Conservation (phyloP, 2,329 filamentous ascomycete genomes). For the Beauveria caledonica region DNA sequence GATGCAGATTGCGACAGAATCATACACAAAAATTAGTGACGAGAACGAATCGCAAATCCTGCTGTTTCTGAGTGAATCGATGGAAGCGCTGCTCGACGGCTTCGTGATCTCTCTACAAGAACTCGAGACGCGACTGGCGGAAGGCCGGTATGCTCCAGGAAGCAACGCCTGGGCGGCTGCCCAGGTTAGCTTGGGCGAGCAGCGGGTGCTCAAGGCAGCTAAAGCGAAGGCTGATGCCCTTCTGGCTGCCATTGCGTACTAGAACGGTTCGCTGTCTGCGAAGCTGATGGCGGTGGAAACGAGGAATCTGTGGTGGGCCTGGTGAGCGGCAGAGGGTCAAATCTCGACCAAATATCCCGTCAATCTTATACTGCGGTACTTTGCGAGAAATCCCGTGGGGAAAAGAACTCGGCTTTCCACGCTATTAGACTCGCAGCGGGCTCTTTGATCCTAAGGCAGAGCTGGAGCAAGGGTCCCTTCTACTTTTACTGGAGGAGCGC, state of each 20-base stretch:
- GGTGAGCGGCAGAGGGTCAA: too few relatives aligned
- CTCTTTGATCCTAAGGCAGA: too few relatives aligned
- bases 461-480: too few relatives aligned
- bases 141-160: conserved; percentile 22
- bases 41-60: conserved; percentile 25
- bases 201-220: conserved; percentile 25
- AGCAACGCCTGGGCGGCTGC: conserved; percentile 29
- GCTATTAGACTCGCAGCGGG: too few relatives aligned
- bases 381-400: too few relatives aligned
- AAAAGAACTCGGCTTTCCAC: too few relatives aligned
- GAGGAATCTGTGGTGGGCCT: too few relatives aligned
- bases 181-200: conserved; percentile 20
- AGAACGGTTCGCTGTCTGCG: background rate
- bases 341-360: too few relatives aligned
- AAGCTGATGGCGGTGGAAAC: too few relatives aligned
- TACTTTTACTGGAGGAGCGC: too few relatives aligned
- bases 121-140: conserved; percentile 23
- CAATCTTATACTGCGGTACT: too few relatives aligned
- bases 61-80: conserved; percentile 24
- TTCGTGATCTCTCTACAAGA: conserved; percentile 24
- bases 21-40: conserved; percentile 21
- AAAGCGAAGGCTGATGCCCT: conserved; percentile 21
- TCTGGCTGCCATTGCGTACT: too few relatives aligned
- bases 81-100: conserved; percentile 21
- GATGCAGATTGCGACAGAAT: conserved; percentile 17